Base-by-base conservation (phyloP, 1,139 yeast genomes). In the Taphrina flavorubra region DNA sequence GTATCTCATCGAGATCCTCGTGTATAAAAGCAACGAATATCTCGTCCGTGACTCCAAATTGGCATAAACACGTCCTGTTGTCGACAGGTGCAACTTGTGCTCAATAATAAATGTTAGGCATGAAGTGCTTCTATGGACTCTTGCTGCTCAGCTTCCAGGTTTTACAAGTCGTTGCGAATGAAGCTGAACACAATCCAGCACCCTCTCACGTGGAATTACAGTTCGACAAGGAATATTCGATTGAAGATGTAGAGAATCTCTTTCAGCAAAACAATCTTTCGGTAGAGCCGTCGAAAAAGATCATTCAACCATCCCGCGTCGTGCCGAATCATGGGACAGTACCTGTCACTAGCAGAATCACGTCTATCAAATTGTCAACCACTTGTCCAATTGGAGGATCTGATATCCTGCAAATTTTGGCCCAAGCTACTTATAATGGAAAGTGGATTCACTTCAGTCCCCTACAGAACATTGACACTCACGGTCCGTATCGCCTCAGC, bases 171-270 rank as follows among this genome's bases (percentile, higher is more conserved):
- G 31, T 25, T 25, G 31, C 31, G 31, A 25, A 25, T 25, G 31
- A 25, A 25, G 31, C 31, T 4, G 31, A 4, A 4, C 31, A 2
- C 2, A 25, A 25, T 25, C 31, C 31, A 25, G 31, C 31, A 25
- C 31, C 2, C 31, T 25, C 31, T 25, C 31, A 25, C 31, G 31
- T 25, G 31, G 31, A 25, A 20, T 34, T 49, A 8, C 36, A 49
- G 20, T 49, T 49, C n/a, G 53, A 20, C 34, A 49, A 49, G 36
- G 53, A 49, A 34, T 49, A 49, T 20, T 49, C 53, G 13, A 11
- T 25, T 13, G 53, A 18, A 34, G 53, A 49, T 8, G 2, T 49
- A 8, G 36, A 49, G 36, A 10, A 49, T 8, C 36, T 49, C 34
- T 44, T 44, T n/a, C 16, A 13, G n/a, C 18, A 13, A 2, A 44